Evolutionary conservation across 345 rosid species (phyloP), one percentile per base, ranked within the genome.

Genomic region (Sonneratia caseolaris): DNA sequence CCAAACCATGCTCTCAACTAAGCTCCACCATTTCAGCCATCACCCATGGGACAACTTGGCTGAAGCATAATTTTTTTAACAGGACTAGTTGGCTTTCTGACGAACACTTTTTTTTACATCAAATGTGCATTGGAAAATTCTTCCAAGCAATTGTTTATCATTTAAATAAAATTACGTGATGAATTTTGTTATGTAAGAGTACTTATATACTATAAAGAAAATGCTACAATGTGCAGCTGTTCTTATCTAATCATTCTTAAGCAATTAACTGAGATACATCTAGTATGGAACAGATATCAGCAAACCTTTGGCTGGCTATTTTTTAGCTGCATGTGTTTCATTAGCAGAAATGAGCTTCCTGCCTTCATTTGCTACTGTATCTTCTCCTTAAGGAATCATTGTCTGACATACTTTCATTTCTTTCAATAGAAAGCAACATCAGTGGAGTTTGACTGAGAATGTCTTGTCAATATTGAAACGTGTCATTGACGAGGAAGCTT

Each of bases 401-500:
- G 51, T 66, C 27, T 66, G 65, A 73, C 22, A 51, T 68, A 16
- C 42, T 79, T 35, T 49, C 4, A 72, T 76, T 51, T 64, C 70
- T 64, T 71, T n/a, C 77, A 72, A 57, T 79, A 94, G 98, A 71
- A 88, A 87, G 70, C 82, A 84, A 49, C 90, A 86, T 74, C 81
- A 81, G 67, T 79, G 68, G 71, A 82, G 81, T 81, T 78, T 94
- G 79, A 76, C 81, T 70, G 79, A 87, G 70, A 83, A 87, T 81
- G 75, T 94, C 48, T 73, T 86, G 82, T 82, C 84, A 71, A 84
- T 91, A 80, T 83, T 90, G 92, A 78, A 72, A 71, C 84, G 80
- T 81, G 82, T 87, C 72, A 66, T 90, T 69, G 77, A 79, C 0
- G 97, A 94, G 85, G 97, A 91, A 84, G 79, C 84, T 74, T 83